Evolutionary conservation across 257 asterid species (phyloP).

Genomic region (Nyctanthes arbortristis): DNA sequence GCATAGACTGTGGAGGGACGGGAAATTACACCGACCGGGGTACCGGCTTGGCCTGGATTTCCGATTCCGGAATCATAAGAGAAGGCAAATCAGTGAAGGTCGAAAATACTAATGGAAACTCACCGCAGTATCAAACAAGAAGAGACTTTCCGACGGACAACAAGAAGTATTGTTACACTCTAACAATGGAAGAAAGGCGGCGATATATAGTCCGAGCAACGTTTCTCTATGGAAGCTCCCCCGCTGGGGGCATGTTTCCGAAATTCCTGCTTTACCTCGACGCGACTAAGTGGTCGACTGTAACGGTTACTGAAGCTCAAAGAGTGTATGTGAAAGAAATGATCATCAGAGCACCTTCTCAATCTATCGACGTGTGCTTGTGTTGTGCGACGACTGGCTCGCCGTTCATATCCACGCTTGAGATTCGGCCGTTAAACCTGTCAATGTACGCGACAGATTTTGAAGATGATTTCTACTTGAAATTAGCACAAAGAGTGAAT

Average conservation of each 20-base stretch:
- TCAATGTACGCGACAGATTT: constrained; percentile 96
- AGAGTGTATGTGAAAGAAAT: constrained; percentile 72
- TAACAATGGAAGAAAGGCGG: constrained; percentile 67
- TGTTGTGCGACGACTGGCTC: constrained; percentile 94
- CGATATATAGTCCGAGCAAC: constrained; percentile 80
- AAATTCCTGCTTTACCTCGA: constrained; percentile 88
- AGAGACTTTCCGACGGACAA: constrained; percentile 78
- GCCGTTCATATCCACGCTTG: constrained; percentile 89
- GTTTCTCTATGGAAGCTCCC: constrained; percentile 67
- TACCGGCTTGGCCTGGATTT: constrained; percentile 75
- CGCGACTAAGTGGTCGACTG: constrained; percentile 86
- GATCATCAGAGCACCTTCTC: constrained; percentile 85
- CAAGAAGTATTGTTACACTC: constrained; percentile 74
- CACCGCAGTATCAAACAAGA: constrained; percentile 54
- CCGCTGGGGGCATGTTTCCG: constrained; percentile 61
- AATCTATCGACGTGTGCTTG: constrained; percentile 68
- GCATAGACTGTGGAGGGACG: constrained; percentile 90
- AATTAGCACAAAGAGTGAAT: constrained; percentile 77
- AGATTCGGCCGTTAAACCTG: constrained; percentile 78
- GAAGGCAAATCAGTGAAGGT: constrained; percentile 54
- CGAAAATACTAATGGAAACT: constrained; percentile 35
- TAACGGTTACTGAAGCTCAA: constrained; percentile 68
- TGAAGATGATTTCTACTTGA: constrained; percentile 73
- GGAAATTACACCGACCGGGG: constrained; percentile 56
- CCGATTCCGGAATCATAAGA: constrained; percentile 52